These are phyloP conservation scores for Thelonectria blattea DNA, from an alignment of 2,329 filamentous ascomycete genomes.

Conservation along the genomic window DNA sequence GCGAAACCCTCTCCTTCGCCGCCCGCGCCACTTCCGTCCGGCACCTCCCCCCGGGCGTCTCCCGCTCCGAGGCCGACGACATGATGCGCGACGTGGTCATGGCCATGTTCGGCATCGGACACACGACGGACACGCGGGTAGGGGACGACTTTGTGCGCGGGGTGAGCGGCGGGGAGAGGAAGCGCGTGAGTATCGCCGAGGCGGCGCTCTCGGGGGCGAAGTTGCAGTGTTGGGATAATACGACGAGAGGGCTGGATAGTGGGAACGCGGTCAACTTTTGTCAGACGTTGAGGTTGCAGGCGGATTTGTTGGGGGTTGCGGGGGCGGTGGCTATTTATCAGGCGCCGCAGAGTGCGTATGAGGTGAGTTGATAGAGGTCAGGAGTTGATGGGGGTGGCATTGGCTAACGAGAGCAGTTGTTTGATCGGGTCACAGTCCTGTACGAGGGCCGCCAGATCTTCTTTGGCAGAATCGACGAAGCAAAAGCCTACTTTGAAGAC, in stretches of 20 bases:
- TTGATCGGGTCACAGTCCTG: slow-evolving; percentile 71
- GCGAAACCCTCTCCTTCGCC: slow-evolving; percentile 68
- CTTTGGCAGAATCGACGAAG: slow-evolving; percentile 63
- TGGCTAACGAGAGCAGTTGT: slow-evolving; percentile 56
- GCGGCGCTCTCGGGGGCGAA: slow-evolving; percentile 48
- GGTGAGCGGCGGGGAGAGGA: slow-evolving; percentile 78
- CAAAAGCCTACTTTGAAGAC: slow-evolving; percentile 66
- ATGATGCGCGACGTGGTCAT: slow-evolving; percentile 62
- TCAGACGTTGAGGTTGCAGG: slow-evolving; percentile 33
- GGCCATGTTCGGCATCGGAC: slow-evolving; percentile 77
- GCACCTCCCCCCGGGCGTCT: slow-evolving; percentile 48
- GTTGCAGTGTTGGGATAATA: slow-evolving; percentile 44
- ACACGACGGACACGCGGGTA: slow-evolving; percentile 74
- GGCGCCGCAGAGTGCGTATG: slow-evolving; percentile 64
- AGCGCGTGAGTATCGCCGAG: slow-evolving; percentile 79
- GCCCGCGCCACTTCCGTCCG: slow-evolving; percentile 66
- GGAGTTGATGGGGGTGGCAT: no score
- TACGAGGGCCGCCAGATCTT: slow-evolving; percentile 73
- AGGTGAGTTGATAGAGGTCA: slow-evolving; percentile 37
- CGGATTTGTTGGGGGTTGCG: slow-evolving; percentile 37
- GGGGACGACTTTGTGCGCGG: slow-evolving; percentile 73
- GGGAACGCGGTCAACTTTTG: slow-evolving; percentile 39
- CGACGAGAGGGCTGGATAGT: slow-evolving; percentile 39
- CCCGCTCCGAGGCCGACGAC: slow-evolving; percentile 23
- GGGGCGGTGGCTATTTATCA: slow-evolving; percentile 59